Evolutionary conservation across 106 monocot genomes (phyloP).

Genomic region (Ottelia alismoides): DNA sequence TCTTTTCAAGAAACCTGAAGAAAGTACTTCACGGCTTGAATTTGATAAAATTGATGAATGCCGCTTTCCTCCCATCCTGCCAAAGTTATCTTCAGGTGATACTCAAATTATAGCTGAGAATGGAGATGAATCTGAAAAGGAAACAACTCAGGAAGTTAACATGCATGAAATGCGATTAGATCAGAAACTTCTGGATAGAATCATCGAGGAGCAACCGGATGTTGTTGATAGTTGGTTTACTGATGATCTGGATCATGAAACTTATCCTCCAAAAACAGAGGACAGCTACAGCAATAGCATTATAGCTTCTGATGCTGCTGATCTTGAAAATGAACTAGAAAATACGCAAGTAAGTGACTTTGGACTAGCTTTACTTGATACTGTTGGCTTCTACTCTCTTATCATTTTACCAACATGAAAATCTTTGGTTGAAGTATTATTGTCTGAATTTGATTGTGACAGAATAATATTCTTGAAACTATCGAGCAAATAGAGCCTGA

Average conservation of each 20-base stretch:
- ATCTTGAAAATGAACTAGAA: conserved; percentile 2
- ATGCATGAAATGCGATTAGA: conserved; percentile 4
- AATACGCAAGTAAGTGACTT: conserved; percentile 18
- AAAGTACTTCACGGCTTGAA: conserved; percentile 9
- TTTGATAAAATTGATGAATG: conserved; percentile 14
- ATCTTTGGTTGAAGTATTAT: conserved; percentile 1
- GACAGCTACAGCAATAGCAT: conserved; percentile 27
- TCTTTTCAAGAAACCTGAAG: conserved; percentile 49
- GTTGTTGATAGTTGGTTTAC: no score
- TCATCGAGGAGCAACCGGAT: not conserved
- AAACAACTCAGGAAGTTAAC: conserved; percentile 8
- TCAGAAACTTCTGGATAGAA: not conserved
- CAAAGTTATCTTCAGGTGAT: conserved; percentile 15
- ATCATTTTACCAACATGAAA: not conserved
- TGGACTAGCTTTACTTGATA: not conserved
- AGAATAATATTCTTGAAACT: conserved; percentile 3
- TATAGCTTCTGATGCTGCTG: conserved; percentile 6
- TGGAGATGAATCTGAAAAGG: conserved; percentile 9
- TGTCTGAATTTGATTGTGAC: conserved; percentile 3
- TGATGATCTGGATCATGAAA: no score
- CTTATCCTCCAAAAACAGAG: conserved; percentile 6
- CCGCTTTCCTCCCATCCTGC: conserved; percentile 19
- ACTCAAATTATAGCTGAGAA: conserved; percentile 6
- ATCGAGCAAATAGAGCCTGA: not conserved
- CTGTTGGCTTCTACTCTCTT: conserved; percentile 4